These are phyloP conservation scores for Ceratocystis albifundus DNA, from an alignment of 2,329 filamentous ascomycete species.

Conservation along the genomic window DNA sequence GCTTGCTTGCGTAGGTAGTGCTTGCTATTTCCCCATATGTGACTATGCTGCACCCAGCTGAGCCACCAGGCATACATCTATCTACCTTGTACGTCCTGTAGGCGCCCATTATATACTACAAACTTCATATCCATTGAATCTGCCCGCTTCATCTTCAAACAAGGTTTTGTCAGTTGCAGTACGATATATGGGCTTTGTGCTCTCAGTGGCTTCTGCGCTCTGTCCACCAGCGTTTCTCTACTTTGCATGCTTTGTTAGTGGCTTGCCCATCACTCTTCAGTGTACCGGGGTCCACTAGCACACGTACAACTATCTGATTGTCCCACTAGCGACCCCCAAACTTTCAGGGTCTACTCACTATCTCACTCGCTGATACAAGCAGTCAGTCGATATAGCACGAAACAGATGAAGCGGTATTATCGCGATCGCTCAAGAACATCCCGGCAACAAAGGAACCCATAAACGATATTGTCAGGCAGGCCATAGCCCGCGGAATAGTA, in stretches of 20 bases:
- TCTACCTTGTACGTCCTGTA: background rate
- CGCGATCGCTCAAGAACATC: background rate
- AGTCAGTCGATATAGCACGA: background rate
- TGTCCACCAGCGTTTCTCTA: too few relatives aligned
- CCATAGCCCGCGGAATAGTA: background rate
- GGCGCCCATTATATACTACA: background rate
- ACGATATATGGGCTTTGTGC: background rate
- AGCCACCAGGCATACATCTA: background rate
- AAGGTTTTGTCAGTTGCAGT: background rate
- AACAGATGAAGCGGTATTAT: too few relatives aligned
- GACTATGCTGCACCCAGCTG: background rate
- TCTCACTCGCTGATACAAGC: background rate
- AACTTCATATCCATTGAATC: background rate
- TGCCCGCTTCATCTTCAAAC: background rate
- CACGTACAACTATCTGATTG: too few relatives aligned
- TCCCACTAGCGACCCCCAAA: too few relatives aligned
- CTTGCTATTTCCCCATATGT: background rate
- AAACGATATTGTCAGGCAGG: background rate
- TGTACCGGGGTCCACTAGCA: too few relatives aligned
- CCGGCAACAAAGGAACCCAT: too few relatives aligned
- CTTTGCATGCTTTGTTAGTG: background rate
- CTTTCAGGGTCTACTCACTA: too few relatives aligned
- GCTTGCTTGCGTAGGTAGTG: too few relatives aligned
- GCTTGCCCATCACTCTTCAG: too few relatives aligned
- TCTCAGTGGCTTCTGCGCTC: background rate